Percentiles rank a stretch among this genome's conserved stretches.
Evolutionary conservation across 1,284 basidiomycete species (phyloP).

Genomic region (Leccinum fuscescens): DNA sequence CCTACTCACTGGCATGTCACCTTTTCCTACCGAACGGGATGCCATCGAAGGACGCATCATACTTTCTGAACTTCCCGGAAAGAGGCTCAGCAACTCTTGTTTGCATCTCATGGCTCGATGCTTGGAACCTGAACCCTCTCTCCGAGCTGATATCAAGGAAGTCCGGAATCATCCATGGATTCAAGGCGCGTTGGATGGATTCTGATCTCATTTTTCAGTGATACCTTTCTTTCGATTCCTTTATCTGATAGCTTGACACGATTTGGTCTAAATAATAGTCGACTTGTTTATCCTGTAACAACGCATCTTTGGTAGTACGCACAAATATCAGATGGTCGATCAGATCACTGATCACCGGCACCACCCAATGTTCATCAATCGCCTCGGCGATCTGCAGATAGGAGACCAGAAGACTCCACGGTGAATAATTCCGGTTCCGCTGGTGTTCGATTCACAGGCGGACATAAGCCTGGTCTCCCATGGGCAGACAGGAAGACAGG

Average conservation of each 20-base stretch:
- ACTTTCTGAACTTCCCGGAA: slow-evolving; percentile 39
- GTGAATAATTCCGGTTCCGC: neutral
- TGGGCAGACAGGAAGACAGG: too few species aligned
- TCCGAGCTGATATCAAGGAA: slow-evolving; percentile 68
- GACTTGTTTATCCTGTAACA: slow-evolving; percentile 19
- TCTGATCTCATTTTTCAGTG: slow-evolving; percentile 16
- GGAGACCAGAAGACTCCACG: neutral
- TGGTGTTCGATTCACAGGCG: neutral
- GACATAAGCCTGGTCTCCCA: too few species aligned
- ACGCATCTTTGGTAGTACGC: slow-evolving; percentile 1
- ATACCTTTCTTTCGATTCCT: slow-evolving; percentile 8
- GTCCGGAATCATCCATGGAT: slow-evolving; percentile 81
- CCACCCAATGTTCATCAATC: neutral
- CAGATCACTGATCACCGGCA: neutral
- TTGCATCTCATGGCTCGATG: slow-evolving; percentile 71
- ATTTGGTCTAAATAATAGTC: slow-evolving; percentile 13
- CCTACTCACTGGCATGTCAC: slow-evolving; percentile 81
- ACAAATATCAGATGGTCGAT: neutral
- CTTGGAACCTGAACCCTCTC: slow-evolving; percentile 68
- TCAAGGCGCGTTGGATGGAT: slow-evolving; percentile 20
- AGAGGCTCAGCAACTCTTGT: slow-evolving; percentile 39
- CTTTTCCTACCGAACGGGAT: slow-evolving; percentile 74
- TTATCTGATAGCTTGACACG: slow-evolving; percentile 5
- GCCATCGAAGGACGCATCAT: slow-evolving; percentile 56
- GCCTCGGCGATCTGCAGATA: neutral